Conservation (phyloP, 2,329 filamentous ascomycete species). For the Cryphonectria carpinicola region DNA sequence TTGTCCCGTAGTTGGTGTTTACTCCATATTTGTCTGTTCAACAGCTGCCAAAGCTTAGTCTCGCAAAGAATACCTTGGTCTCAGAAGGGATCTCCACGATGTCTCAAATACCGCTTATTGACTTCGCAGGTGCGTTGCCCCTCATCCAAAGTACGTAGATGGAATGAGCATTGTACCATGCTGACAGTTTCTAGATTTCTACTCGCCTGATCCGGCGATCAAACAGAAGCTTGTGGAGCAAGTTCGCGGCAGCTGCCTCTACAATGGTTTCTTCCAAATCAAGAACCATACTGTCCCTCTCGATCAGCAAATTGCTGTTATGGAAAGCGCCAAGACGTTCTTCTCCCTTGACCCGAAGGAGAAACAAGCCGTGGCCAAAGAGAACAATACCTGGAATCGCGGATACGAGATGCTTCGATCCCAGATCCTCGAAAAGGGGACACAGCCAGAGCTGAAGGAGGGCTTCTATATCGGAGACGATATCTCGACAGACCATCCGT, state of each 20-base stretch:
- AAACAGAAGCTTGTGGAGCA: slow-evolving; percentile 40
- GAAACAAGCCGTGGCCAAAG: slow-evolving; percentile 46
- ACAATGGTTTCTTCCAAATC: slow-evolving; percentile 59
- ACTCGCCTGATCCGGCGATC: slow-evolving; percentile 25
- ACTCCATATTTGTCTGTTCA: no score
- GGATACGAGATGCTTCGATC: slow-evolving; percentile 52
- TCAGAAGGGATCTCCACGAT: background rate
- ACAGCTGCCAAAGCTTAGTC: no score
- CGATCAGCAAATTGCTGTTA: slow-evolving; percentile 44
- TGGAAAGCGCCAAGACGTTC: slow-evolving; percentile 48
- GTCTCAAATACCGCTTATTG: slow-evolving; percentile 25
- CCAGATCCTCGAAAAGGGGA: slow-evolving; percentile 47
- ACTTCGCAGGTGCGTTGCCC: slow-evolving; percentile 16
- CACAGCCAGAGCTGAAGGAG: slow-evolving; percentile 50
- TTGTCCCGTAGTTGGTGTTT: no score
- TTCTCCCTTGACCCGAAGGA: slow-evolving; percentile 50
- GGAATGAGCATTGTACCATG: background rate
- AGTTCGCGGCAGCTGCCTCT: slow-evolving; percentile 46
- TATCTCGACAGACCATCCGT: slow-evolving; percentile 44
- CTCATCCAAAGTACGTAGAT: background rate
- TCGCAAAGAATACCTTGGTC: no score
- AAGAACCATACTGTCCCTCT: slow-evolving; percentile 50
- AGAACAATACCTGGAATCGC: slow-evolving; percentile 45
- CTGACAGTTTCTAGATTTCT: slow-evolving; percentile 18
- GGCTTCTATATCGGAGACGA: slow-evolving; percentile 45